A percentile compares a stretch with the other conserved stretches of the same genome.
Evolutionary conservation across 148 eudicot genomes (phyloP).

Genomic region (Cornus controversa): DNA sequence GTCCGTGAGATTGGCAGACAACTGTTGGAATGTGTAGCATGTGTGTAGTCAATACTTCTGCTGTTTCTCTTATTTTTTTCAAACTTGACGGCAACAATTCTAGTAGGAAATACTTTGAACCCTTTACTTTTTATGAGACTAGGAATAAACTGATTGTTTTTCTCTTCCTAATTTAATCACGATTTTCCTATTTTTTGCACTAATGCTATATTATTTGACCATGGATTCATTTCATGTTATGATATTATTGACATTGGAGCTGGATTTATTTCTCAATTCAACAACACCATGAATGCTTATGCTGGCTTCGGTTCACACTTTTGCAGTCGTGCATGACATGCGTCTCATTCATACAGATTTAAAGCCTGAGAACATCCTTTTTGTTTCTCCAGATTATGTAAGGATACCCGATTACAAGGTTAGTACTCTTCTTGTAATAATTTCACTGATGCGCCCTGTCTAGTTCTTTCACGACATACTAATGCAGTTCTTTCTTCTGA

Average conservation of each 20-base stretch:
- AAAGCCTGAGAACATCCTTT: constrained; percentile 93
- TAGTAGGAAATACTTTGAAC: constrained; percentile 15
- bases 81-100: constrained; percentile 17
- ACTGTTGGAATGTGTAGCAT: constrained; percentile 96
- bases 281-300: constrained; percentile 16
- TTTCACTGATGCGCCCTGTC: not conserved
- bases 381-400: constrained; percentile 74
- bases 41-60: constrained; percentile 71
- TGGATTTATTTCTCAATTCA: not conserved
- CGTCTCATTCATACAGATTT: constrained; percentile 89
- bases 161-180: not conserved
- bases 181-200: not conserved
- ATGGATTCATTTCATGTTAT: not conserved
- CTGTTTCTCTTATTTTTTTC: constrained; percentile 11
- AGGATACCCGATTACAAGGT: constrained; percentile 86
- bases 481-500: not conserved
- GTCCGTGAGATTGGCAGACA: constrained; percentile 98
- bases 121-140: not conserved
- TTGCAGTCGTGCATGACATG: constrained; percentile 95
- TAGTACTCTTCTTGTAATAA: not conserved
- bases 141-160: not conserved
- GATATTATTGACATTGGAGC: not conserved
- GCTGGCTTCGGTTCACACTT: constrained; percentile 13
- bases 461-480: not conserved
- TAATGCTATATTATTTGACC: not conserved